Conservation (phyloP, 1,284 basidiomycete genomes). For the Cutaneotrichosporon spelunceum region DNA sequence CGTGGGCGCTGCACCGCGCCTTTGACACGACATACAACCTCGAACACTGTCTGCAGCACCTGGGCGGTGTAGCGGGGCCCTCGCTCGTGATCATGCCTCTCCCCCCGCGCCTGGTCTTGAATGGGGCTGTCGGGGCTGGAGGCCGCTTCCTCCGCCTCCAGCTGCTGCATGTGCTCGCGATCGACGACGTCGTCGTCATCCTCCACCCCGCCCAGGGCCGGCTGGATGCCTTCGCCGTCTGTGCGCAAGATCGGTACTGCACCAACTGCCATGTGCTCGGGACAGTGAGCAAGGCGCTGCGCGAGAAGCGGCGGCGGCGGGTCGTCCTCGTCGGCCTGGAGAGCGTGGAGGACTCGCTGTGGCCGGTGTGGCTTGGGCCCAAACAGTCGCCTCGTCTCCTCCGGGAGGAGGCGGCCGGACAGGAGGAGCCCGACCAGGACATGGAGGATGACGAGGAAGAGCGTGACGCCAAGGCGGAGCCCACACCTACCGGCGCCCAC, state of each 20-base stretch:
- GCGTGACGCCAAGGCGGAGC: not conserved
- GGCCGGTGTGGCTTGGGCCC: constrained; percentile 2
- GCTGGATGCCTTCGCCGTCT: not conserved
- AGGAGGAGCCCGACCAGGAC: too few species aligned
- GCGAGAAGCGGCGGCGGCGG: not conserved
- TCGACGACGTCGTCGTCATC: constrained; percentile 1
- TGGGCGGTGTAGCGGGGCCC: not conserved
- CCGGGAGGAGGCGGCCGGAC: not conserved
- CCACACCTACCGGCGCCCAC: not conserved
- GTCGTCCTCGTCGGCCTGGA: not conserved
- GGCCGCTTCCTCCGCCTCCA: constrained; percentile 5
- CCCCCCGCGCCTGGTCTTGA: not conserved
- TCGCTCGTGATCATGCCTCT: constrained; percentile 3
- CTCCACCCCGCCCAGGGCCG: not conserved
- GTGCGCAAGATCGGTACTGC: not conserved
- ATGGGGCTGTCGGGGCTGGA: not conserved
- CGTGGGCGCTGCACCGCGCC: constrained; percentile 1
- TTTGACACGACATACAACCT: constrained; percentile 5
- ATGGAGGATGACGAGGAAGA: not conserved
- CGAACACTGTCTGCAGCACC: constrained; percentile 3
- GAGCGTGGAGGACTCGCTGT: not conserved
- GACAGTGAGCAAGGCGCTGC: not conserved
- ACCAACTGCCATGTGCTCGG: constrained; percentile 4
- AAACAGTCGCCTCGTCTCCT: not conserved
- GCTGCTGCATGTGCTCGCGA: not conserved